Evolutionary conservation across 257 asterid genomes (phyloP).

Genomic region (Oldenlandia corymbosa): DNA sequence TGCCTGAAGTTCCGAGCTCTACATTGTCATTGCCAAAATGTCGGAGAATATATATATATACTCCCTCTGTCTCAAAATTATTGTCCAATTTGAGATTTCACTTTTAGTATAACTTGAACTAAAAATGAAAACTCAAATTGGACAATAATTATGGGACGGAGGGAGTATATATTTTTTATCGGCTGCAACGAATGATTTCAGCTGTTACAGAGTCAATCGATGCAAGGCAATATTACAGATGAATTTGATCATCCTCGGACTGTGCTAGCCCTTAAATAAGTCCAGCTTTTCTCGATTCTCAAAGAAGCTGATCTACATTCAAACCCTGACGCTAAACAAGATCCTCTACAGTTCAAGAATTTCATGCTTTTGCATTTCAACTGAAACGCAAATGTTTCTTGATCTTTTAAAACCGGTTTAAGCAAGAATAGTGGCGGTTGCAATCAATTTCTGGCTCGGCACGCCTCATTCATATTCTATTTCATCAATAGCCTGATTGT

Average conservation of each 20-base stretch:
- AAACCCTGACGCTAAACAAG: background rate
- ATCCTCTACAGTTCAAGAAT: background rate
- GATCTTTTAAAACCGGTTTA: background rate
- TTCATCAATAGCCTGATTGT: slow-evolving; percentile 15
- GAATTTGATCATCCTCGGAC: background rate
- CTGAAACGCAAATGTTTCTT: background rate
- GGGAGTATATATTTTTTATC: too few relatives aligned
- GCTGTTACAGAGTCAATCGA: background rate
- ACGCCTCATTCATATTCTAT: background rate
- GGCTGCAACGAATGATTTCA: too few relatives aligned
- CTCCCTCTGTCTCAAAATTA: too few relatives aligned
- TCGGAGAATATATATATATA: background rate
- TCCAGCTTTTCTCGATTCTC: background rate
- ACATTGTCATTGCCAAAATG: slow-evolving; percentile 2
- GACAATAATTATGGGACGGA: too few relatives aligned
- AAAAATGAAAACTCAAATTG: too few relatives aligned
- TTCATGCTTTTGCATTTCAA: too few relatives aligned
- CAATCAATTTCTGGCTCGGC: background rate
- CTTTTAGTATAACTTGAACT: too few relatives aligned
- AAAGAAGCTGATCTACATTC: background rate
- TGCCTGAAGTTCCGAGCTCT: too few relatives aligned
- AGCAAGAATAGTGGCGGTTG: slow-evolving; percentile 1
- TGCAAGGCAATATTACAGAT: background rate
- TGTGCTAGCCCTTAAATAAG: background rate
- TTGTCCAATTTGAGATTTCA: too few relatives aligned